Evolutionary conservation across 1,139 yeast genomes (phyloP), one percentile per base, ranked within the genome.

Genomic region (Diutina pseudorugosa): DNA sequence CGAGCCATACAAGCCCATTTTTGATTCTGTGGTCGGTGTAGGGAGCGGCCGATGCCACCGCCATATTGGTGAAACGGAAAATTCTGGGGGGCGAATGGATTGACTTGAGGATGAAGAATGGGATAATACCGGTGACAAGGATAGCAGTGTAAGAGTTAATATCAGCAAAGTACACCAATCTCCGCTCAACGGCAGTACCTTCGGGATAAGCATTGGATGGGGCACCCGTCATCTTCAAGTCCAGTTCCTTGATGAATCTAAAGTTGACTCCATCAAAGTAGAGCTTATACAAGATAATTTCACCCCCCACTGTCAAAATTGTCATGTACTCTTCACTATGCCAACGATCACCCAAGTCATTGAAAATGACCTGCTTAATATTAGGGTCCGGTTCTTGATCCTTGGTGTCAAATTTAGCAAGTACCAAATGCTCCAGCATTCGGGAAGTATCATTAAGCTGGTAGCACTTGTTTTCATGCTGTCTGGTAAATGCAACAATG

Each of bases 251-350:
- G 43, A 67, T 60, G 52, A 83, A 71, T 55, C 73, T 70, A 58
- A 71, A 75, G 57, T 73, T 73, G 49, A 73, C 76, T 4, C 80
- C 77, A 61, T 76, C 81, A 57, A 72, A 72, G 55, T 71, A 79
- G 47, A 83, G 68, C 59, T 81, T 80, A 63, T 89, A 89, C 56
- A 85, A 70, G 49, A 81, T 70, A 1, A 88, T 70, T 64, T 89
- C 95, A 60, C 94, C 94, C 53, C 93, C 91, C 62, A 82, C 77
- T 0, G 95, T 88, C 51, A 89, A 69, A 6, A 88, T 71, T 0
- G 90, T 74, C 55, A 90, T 65, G 63, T 81, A 83, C 58, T 87
- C 91, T 41, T 70, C 71, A 51, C 68, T 66, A 40, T 65, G 61
- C 52, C 77, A 72, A 25, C 71, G 66, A 59, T 85, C 88, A 2